Conservation (phyloP, 2,329 filamentous ascomycete species). For the Diaporthe helianthi region DNA sequence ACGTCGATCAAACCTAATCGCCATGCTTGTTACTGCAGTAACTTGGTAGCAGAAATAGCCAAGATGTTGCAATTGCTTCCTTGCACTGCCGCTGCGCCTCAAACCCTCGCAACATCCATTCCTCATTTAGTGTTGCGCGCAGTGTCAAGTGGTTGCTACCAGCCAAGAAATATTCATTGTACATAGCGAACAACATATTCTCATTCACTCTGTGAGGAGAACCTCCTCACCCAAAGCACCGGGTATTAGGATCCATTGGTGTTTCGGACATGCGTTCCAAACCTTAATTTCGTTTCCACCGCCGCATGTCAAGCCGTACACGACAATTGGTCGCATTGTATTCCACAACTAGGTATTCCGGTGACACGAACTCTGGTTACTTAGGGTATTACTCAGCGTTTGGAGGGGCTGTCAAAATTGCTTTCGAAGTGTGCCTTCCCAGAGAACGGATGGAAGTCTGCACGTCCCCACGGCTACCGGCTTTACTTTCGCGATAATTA, state of each 20-base stretch:
- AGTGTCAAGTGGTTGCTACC: neutral
- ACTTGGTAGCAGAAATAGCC: slow-evolving; percentile 13
- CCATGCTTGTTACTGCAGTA: neutral
- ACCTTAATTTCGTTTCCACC: neutral
- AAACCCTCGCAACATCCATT: neutral
- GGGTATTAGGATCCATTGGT: neutral
- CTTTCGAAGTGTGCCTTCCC: neutral
- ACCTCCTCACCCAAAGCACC: neutral
- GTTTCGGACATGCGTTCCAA: neutral
- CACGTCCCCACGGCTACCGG: slow-evolving; percentile 9
- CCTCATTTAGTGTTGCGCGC: neutral
- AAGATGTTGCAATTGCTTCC: slow-evolving; percentile 6
- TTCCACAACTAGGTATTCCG: neutral
- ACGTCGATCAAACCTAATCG: slow-evolving; percentile 27
- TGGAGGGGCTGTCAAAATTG: slow-evolving; percentile 11
- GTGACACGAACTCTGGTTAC: neutral
- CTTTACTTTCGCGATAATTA: neutral
- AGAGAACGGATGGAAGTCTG: neutral
- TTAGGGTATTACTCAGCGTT: neutral
- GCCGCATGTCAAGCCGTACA: neutral
- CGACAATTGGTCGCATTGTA: neutral
- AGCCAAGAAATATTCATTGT: neutral
- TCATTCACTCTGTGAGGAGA: neutral
- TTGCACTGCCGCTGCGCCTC: neutral
- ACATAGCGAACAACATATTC: neutral